Evolutionary conservation across 1,284 basidiomycete genomes (phyloP), one percentile per base, ranked within the genome.

Genomic region (Puccinia hordei): DNA sequence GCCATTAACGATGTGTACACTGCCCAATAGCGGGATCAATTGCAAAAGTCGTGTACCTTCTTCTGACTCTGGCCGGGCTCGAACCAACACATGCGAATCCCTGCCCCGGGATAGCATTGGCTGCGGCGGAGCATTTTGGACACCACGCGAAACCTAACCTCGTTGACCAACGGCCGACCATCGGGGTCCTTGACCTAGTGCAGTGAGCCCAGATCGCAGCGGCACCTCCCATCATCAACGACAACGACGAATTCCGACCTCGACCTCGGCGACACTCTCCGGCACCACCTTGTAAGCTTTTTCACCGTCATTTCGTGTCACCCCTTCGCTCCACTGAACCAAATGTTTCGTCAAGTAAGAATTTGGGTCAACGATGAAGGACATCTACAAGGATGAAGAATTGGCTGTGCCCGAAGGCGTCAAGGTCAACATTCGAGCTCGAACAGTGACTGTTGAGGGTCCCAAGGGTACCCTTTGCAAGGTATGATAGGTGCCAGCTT

Each of bases 311-410:
- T 55, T 4, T 8, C 5, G 9, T 24, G 24, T 27, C 53, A n/a
- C n/a, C 8, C 24, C 53, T 27, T 27, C 53, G 2, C 5, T 55
- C n/a, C n/a, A 13, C 53, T 55, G 53, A 55, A 27, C 19, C 19
- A n/a, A 27, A 9, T 24, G 53, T 27, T 55, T 5, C 24, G 53
- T 27, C n/a, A n/a, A 55, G 8, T 57, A 30, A 73, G n/a, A 73
- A 27, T 55, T 73, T 33, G 53, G 53, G 71, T 51, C 51, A 35
- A 73, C 49, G 71, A 95, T 95, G 93, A 91, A 90, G 87, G 92
- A 94, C 90, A 89, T 95, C 86, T 90, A 93, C 88, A 90, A 93
- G 88, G 94, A 92, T 83, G 95, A 98, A 92, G 92, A 94, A 87
- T 91, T 98, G 88, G 89, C 90, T 82, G 90, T 98, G 85, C 95